Evolutionary conservation across 257 asterid species (phyloP), one percentile per base, ranked within the genome.

Genomic region (Anisodus tanguticus): DNA sequence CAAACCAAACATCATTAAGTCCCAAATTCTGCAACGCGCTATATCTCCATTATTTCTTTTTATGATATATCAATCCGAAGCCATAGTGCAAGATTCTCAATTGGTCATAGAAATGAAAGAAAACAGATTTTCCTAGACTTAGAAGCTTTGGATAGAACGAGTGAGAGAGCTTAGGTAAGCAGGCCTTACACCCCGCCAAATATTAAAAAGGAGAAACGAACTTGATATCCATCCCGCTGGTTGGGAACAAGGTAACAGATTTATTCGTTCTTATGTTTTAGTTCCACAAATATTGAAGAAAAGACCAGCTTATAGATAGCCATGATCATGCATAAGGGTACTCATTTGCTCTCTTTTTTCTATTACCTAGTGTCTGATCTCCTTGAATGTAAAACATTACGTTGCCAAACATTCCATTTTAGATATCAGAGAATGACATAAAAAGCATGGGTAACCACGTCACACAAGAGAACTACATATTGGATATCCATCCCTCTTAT

Each of bases 321-420:
- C 43, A 74, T 74, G 62, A 19, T 22, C 60, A 74, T 74, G 81
- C 62, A 74, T 49, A 49, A 74, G 43, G 81, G 60, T 43, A 49
- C 49, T 22, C 12, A 22, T 74, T 22, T 41, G 11, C 78, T 37
- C 78, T 37, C 15, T 35, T 17, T 49, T 41, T 74, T 74, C 80
- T 74, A 22, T 57, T 6, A 49, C 12, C n/a, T 8, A 6, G 80
- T 74, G 16, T 45, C 43, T 19, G 62, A 72, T 74, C 60, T 19
- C 43, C 58, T 74, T 3, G 45, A 11, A 53, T 22, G 19, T 47
- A 19, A 9, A 74, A 47, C 80, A 51, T 74, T 31, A 19, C 11
- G 54, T 49, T n/a, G 49, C 62, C 43, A 6, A 22, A 8, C 7
- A 49, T 11, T 11, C 72, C 72, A 66, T 6, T 66, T 66, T 66